These are phyloP conservation scores for Cordia subcordata DNA, from an alignment of 257 asterid genomes.

Conservation along the genomic window DNA sequence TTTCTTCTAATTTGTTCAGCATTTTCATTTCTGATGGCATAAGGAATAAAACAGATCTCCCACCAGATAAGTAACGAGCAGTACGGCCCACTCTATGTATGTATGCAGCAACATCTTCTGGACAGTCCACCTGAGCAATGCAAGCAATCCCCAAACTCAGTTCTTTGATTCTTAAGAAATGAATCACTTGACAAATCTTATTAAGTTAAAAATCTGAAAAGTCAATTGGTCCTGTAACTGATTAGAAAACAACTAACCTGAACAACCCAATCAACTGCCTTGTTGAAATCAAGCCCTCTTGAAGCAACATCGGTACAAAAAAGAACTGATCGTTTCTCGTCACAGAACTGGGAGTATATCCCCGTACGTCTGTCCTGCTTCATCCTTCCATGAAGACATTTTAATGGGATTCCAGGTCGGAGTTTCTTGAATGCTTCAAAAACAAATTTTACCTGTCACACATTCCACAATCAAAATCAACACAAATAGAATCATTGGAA, in stretches of 20 bases:
- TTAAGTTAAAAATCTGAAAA: not conserved
- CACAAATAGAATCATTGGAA: not conserved
- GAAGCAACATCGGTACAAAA: constrained; percentile 91
- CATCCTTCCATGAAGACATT: constrained; percentile 89
- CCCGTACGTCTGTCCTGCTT: constrained; percentile 79
- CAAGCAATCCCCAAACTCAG: not conserved
- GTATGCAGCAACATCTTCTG: constrained; percentile 85
- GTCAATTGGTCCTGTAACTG: not conserved
- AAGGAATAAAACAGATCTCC: constrained; percentile 78
- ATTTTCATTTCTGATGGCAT: constrained; percentile 79
- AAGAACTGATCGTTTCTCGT: constrained; percentile 60
- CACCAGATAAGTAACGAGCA: constrained; percentile 89
- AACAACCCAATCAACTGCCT: constrained; percentile 96
- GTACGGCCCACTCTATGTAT: constrained; percentile 98
- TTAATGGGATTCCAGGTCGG: constrained; percentile 90
- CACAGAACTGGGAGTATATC: constrained; percentile 75
- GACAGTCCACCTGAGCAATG: constrained; percentile 85
- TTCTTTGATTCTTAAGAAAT: too few species aligned
- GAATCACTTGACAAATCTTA: constrained; percentile 1
- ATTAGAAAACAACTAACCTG: constrained; percentile 49
- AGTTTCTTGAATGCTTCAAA: constrained; percentile 87
- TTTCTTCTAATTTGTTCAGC: constrained; percentile 73
- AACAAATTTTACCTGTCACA: constrained; percentile 69
- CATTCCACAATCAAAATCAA: not conserved
- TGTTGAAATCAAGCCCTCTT: constrained; percentile 93